phyloP scores from a whole-genome alignment of 306 rosid genomes.

The Castanopsis chinensis region DNA sequence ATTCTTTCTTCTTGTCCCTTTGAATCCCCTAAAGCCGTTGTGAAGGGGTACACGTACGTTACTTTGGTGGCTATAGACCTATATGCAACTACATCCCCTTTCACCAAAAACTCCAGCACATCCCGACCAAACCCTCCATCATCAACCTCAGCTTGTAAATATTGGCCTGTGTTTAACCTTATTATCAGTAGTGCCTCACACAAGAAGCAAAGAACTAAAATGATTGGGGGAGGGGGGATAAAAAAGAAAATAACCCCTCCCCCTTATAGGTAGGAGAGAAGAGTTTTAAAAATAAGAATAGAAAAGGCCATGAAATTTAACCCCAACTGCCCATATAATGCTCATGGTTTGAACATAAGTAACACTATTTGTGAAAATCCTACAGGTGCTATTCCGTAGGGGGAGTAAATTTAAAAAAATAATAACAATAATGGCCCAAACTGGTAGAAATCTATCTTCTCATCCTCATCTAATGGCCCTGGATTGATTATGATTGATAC shows the following conservation, averaged over 20 bases:
- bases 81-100: conserved; percentile 69
- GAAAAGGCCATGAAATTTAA: not conserved
- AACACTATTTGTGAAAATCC: not conserved
- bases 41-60: conserved; percentile 83
- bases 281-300: not conserved
- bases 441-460: not conserved
- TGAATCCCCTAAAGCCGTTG: conserved; percentile 89
- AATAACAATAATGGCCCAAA: not conserved
- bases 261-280: not conserved
- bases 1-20: conserved; percentile 85
- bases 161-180: conserved; percentile 50
- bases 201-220: not conserved
- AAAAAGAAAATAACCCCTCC: not conserved
- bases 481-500: not conserved
- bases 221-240: no score
- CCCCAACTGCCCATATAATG: not conserved
- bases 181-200: not conserved
- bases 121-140: conserved; percentile 86
- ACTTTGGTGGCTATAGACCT: conserved; percentile 83
- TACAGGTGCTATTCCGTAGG: not conserved
- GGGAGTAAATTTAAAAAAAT: not conserved
- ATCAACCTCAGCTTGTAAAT: conserved; percentile 84
- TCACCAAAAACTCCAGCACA: conserved; percentile 85
- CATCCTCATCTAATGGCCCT: not conserved
- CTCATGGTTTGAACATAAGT: not conserved